Conservation (phyloP, 177 flowering plant species). For the Vitis hybrid region DNA sequence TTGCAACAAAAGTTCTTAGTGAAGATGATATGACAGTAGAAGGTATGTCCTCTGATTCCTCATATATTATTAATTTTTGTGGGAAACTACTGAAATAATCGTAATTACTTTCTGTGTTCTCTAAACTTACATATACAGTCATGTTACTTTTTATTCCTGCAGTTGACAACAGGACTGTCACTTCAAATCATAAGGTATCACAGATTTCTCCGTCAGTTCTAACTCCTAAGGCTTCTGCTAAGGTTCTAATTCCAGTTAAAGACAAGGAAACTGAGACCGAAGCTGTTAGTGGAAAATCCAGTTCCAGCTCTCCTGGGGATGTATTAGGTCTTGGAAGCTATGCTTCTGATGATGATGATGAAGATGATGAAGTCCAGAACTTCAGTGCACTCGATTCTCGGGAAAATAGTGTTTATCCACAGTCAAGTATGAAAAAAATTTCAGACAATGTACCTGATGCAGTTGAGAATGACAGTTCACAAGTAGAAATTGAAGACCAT, state of each 20-base stretch:
- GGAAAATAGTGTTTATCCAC: constrained; percentile 20
- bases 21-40: constrained; percentile 64
- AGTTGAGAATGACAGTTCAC: constrained; percentile 34
- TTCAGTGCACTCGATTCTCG: constrained; percentile 23
- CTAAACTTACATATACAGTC: neutral
- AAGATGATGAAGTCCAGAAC: constrained; percentile 44
- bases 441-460: constrained; percentile 22
- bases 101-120: neutral
- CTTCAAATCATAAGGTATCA: constrained; percentile 30
- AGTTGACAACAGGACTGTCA: constrained; percentile 29
- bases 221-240: constrained; percentile 57
- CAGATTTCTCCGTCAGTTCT: constrained; percentile 36
- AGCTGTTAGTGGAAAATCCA: constrained; percentile 44
- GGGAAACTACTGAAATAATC: neutral
- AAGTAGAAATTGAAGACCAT: constrained; percentile 20
- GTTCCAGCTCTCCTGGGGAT: constrained; percentile 58
- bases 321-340: constrained; percentile 87
- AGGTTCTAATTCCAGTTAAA: constrained; percentile 53
- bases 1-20: constrained; percentile 83
- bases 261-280: constrained; percentile 35
- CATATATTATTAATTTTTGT: neutral
- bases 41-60: constrained; percentile 37
- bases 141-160: constrained; percentile 8
- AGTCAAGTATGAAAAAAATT: constrained; percentile 18
- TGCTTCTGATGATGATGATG: constrained; percentile 76